Base-by-base conservation (phyloP, 495 filamentous ascomycete genomes). In the Xeromyces bisporus region DNA sequence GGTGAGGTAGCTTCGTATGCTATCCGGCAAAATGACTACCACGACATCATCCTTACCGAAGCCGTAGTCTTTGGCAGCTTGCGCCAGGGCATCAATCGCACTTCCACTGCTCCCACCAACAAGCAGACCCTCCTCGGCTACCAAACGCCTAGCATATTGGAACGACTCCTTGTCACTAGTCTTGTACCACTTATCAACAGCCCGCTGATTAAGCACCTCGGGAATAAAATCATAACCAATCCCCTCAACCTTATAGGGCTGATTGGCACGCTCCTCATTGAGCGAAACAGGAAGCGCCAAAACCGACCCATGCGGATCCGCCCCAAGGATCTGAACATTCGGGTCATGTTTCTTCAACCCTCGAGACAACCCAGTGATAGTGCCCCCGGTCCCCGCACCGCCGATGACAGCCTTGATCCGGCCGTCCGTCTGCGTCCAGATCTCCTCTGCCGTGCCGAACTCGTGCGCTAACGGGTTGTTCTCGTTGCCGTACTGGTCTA, bases 151-250 rank as follows among this genome's bases (percentile, higher is more conserved):
- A 7, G 89, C 80, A 47, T 80, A 87, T 35, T 73, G 62, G 54
- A 99, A 99, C 13, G 83, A 84, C 45, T 93, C 85, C 35, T 70
- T 72, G 40, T 99, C 89, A 23, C 81, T 80, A 2, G 89, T 96
- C 66, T 99, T 99, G 55, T 93, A 92, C 89, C 89, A 99, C 41
- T 76, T 75, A 49, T 93, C 76, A n/a, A 99, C 80, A 14, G 66
- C 49, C 6, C 73, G 49, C 38, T 75, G 81, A 42, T 92, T 77
- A 15, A 99, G 67, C 0, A 99, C 89, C 23, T 93, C 78, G 3
- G 89, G 89, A 32, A 96, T 79, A 47, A 99, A 99, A 47, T 99
- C 89, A 47, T 99, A 99, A 14, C 89, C 89, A 46, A 99, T 96
- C 13, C 89, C 89, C 59, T 99, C 89, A 0, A 99, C 89, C 59